Evolutionary conservation across 176 grass and related monocot genomes (phyloP).

Genomic region (Phragmites australis): DNA sequence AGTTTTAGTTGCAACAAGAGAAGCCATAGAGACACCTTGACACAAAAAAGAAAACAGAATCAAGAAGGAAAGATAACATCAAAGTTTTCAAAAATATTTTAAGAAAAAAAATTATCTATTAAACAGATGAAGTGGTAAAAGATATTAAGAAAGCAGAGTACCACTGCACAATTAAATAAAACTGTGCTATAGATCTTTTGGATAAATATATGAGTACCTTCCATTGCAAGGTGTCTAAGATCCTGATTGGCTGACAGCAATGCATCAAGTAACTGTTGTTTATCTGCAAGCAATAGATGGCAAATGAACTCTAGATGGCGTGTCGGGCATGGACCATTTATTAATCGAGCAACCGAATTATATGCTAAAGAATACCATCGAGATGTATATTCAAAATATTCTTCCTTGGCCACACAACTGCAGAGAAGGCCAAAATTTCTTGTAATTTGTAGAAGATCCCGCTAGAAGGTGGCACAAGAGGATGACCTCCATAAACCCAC

Average conservation of each 20-base stretch:
- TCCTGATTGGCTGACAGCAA: constrained; percentile 69
- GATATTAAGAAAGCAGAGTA: constrained; percentile 12
- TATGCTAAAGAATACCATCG: constrained; percentile 51
- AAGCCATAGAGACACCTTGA: constrained; percentile 66
- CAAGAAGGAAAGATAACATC: neutral
- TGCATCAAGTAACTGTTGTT: constrained; percentile 42
- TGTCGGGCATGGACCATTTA: no score
- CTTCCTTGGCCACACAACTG: constrained; percentile 59
- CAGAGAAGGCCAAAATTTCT: constrained; percentile 60
- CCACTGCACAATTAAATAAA: constrained; percentile 6
- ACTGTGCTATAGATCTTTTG: constrained; percentile 12
- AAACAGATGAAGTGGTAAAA: constrained; percentile 8
- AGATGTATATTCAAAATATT: constrained; percentile 53
- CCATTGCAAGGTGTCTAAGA: constrained; percentile 60
- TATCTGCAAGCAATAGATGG: constrained; percentile 55
- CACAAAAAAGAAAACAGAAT: constrained; percentile 23
- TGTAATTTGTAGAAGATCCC: constrained; percentile 62
- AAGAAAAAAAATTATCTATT: neutral
- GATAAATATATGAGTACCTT: constrained; percentile 55
- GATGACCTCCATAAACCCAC: constrained; percentile 84
- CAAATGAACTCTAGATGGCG: constrained; percentile 30
- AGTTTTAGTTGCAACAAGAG: constrained; percentile 39
- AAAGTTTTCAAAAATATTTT: neutral
- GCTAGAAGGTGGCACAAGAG: constrained; percentile 64
- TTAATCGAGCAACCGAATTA: constrained; percentile 4